A percentile compares a stretch with the other conserved stretches of the same genome.
These are phyloP conservation scores for Rhodotorula kratochvilovae DNA, from an alignment of 768 basidiomycete species.

Conservation along the genomic window DNA sequence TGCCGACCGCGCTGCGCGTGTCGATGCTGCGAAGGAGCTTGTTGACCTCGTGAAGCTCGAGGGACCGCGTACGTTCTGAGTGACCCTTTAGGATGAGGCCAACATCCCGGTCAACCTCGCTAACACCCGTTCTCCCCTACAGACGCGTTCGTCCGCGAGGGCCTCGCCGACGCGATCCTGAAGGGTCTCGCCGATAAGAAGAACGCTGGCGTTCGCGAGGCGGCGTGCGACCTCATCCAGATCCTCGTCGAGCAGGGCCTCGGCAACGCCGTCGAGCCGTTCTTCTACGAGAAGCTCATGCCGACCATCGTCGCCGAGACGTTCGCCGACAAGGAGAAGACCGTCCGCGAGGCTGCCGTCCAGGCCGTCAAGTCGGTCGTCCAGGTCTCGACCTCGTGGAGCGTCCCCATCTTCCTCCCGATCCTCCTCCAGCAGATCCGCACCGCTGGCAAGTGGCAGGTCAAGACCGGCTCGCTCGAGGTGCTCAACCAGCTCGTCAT, in stretches of 20 bases:
- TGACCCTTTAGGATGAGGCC: too few relatives aligned
- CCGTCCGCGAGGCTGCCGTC: conserved; percentile 75
- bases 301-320: conserved; percentile 76
- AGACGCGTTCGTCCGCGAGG: conserved; percentile 39
- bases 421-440: conserved; percentile 60
- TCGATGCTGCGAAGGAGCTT: conserved; percentile 41
- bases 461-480: conserved; percentile 87
- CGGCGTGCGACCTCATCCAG: conserved; percentile 71
- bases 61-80: conserved; percentile 2
- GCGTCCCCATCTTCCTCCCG: conserved; percentile 64
- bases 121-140: conserved; percentile 13
- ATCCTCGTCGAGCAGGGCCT: conserved; percentile 58
- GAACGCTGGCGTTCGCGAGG: conserved; percentile 78
- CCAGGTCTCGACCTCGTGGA: conserved; percentile 78
- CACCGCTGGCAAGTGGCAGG: conserved; percentile 76
- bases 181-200: conserved; percentile 66
- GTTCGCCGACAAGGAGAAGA: conserved; percentile 91
- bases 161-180: conserved; percentile 42
- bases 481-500: conserved; percentile 55
- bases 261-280: conserved; percentile 65
- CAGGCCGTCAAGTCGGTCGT: conserved; percentile 74
- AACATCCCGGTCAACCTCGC: background rate
- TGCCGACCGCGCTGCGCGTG: conserved; percentile 36
- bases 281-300: conserved; percentile 62
- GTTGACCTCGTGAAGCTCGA: conserved; percentile 41